Percentiles rank a stretch among this genome's conserved stretches.
These are phyloP conservation scores for Skeletonema potamos DNA, from an alignment of 108 stramenopile genomes.

Conservation along the genomic window DNA sequence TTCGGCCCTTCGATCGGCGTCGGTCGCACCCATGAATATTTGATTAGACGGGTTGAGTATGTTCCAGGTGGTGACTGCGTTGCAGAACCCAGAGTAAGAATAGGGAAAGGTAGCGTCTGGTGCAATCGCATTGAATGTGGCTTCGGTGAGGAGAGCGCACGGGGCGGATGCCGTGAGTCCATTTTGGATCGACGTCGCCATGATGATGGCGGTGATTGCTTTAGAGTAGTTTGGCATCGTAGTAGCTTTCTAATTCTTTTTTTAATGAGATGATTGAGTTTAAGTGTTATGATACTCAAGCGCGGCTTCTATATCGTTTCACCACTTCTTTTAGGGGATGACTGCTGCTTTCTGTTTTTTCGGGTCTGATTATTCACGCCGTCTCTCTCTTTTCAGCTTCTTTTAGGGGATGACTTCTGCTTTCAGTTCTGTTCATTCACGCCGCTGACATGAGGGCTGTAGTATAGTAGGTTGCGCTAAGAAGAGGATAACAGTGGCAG, in stretches of 20 bases:
- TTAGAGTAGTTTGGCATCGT: neutral
- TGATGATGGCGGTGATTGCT: neutral
- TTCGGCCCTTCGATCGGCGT: no score
- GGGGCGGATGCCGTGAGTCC: neutral
- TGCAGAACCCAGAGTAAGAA: neutral
- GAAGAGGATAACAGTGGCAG: neutral
- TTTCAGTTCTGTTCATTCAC: no score
- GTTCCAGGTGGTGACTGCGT: slow-evolving; percentile 2
- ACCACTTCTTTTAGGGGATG: no score
- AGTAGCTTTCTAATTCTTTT: neutral
- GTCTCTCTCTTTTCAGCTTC: no score
- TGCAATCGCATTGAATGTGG: neutral
- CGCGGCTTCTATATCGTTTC: no score
- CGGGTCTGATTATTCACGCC: no score
- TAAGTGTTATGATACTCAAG: neutral
- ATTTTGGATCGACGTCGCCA: neutral
- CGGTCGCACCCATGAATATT: slow-evolving; percentile 4
- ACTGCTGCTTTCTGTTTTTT: no score
- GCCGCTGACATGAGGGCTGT: no score
- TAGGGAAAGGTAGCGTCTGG: neutral
- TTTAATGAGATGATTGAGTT: neutral
- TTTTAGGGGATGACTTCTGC: no score
- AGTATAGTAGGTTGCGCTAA: no score
- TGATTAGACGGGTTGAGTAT: neutral
- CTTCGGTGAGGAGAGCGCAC: neutral